Evolutionary conservation across 2,329 filamentous ascomycete genomes (phyloP), one percentile per base, ranked within the genome.

Genomic region (Drechslerella dactyloides): DNA sequence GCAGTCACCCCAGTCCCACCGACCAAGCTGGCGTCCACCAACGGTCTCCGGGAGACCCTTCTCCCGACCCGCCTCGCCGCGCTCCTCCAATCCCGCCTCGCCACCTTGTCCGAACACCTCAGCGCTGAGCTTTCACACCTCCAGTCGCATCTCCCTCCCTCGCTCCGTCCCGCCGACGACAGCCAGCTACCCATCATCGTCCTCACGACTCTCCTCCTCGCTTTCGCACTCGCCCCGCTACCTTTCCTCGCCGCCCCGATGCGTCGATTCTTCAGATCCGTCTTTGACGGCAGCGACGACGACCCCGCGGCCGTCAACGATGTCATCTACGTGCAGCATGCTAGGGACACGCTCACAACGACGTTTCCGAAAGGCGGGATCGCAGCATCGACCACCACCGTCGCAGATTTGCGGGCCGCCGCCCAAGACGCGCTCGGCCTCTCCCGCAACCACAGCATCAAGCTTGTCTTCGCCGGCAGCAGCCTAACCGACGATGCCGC

Each of bases 401-500:
- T 64, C 21, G 54, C 46, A 27, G 59, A 64, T 23, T 59, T 70
- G 6, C 27, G 54, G 2, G 30, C 48, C 19, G 40, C 59, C 2
- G 59, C 54, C 3, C 40, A 54, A 27, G 54, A 59, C 48, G 59
- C 59, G 23, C 55, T 70, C 2, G 66, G 66, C 17, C 11, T 70
- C 10, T 15, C 46, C 15, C 66, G 50, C 21, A 54, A 59, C 13
- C 66, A 70, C 51, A 53, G 51, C 7, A 63, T 76, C 33, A 74
- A 69, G 6, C 66, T 77, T 27, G 48, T 75, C 10, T 76, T 74
- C 51, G 69, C 73, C 0, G 75, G 74, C 1, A 70, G 69, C 15
- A 69, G 74, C 30, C 62, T 77, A 10, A 76, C 75, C 11, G 74
- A 75, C 11, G 60, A 76, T 44, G 35, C 51, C 1, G 73, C 54